Percentiles rank a stretch among this genome's conserved stretches.
phyloP scores from a whole-genome alignment of 2,329 filamentous ascomycete species.

The Colletotrichum acutatum region DNA sequence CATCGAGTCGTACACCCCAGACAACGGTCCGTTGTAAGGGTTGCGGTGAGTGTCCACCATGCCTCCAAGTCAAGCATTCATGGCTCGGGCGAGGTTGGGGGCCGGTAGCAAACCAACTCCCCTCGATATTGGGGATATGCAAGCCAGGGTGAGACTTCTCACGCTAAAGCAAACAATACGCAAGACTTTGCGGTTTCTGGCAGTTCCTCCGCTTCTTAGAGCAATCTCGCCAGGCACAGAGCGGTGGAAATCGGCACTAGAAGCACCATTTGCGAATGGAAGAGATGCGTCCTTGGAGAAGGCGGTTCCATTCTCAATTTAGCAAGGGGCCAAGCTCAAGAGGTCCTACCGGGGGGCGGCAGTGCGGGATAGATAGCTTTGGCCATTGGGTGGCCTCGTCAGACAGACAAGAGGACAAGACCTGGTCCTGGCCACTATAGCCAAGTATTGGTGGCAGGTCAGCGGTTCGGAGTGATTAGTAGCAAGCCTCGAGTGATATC shows the following conservation, averaged over 20 bases:
- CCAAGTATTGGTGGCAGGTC: not conserved
- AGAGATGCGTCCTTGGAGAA: not conserved
- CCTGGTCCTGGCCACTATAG: slow-evolving; percentile 11
- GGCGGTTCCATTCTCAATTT: slow-evolving; percentile 6
- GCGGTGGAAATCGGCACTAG: slow-evolving; percentile 1
- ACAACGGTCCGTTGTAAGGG: not conserved
- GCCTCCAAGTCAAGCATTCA: not conserved
- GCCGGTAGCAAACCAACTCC: not conserved
- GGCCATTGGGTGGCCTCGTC: slow-evolving; percentile 14
- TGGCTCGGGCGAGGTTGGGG: not conserved
- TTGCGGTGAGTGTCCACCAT: slow-evolving; percentile 9
- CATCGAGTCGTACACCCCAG: slow-evolving; percentile 15
- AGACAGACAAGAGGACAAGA: not conserved
- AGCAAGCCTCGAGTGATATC: not conserved
- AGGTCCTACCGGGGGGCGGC: not conserved
- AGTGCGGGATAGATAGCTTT: slow-evolving; percentile 22
- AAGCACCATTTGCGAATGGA: not conserved
- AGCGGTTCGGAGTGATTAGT: not conserved
- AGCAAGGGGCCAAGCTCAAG: slow-evolving; percentile 8
- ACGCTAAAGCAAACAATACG: slow-evolving; percentile 18
- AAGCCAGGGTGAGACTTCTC: slow-evolving; percentile 8
- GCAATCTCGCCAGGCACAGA: slow-evolving; percentile 9
- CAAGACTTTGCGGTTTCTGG: slow-evolving; percentile 17
- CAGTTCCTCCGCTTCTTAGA: slow-evolving; percentile 20
- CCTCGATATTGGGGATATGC: not conserved